phyloP scores from a whole-genome alignment of 1,284 basidiomycete species.

The Blastosporella zonata region DNA sequence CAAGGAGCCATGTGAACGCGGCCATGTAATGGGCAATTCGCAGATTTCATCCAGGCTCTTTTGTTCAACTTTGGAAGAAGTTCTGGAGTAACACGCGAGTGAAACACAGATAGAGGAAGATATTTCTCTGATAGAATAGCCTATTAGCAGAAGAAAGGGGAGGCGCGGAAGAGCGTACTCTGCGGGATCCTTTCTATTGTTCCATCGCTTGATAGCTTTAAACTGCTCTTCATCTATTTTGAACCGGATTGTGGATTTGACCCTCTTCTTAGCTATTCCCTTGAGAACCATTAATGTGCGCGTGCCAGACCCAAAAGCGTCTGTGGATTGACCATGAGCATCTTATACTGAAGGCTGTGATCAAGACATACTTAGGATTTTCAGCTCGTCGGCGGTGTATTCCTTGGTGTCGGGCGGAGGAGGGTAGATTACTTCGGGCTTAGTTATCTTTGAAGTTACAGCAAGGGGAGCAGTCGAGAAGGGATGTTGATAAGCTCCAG shows the following conservation, averaged over 20 bases:
- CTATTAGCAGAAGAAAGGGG: not conserved
- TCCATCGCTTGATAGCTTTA: constrained; percentile 25
- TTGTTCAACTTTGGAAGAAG: constrained; percentile 12
- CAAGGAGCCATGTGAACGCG: constrained; percentile 26
- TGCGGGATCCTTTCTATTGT: constrained; percentile 17
- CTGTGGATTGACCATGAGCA: constrained; percentile 4
- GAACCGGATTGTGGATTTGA: constrained; percentile 24
- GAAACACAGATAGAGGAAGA: constrained; percentile 30
- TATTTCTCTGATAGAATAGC: constrained; percentile 22
- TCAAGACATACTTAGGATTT: constrained; percentile 9
- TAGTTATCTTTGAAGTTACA: no score
- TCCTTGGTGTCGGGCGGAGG: not conserved
- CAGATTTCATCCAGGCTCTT: constrained; percentile 22
- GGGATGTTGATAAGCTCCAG: not conserved
- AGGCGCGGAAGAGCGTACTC: constrained; percentile 17
- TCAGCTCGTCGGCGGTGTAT: constrained; percentile 5
- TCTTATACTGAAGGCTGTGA: constrained; percentile 2
- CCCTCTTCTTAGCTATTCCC: not conserved
- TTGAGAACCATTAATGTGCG: constrained; percentile 17
- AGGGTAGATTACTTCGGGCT: not conserved
- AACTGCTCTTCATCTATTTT: constrained; percentile 25
- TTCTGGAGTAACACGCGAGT: constrained; percentile 32
- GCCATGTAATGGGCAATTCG: constrained; percentile 29
- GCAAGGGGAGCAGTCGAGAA: not conserved
- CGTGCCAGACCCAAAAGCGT: constrained; percentile 24